phyloP scores from a whole-genome alignment of 2,329 filamentous ascomycete species.

The Beauveria varroae region DNA sequence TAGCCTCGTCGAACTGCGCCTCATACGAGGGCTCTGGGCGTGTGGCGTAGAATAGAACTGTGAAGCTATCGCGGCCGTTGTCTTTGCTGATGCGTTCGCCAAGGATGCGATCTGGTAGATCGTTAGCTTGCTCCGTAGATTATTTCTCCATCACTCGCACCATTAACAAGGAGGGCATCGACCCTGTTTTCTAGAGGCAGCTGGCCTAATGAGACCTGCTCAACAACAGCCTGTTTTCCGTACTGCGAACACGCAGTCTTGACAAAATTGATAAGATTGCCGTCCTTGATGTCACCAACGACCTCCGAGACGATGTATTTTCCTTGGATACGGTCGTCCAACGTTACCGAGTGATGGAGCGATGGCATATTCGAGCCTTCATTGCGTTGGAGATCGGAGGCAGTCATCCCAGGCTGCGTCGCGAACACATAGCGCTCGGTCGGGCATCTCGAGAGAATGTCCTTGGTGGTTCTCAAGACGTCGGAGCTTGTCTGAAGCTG shows the following conservation, averaged over 20 bases:
- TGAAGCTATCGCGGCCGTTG: slow-evolving; percentile 47
- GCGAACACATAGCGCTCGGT: slow-evolving; percentile 72
- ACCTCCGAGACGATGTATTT: slow-evolving; percentile 50
- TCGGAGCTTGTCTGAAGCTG: slow-evolving; percentile 44
- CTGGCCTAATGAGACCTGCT: slow-evolving; percentile 33
- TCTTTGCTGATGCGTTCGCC: slow-evolving; percentile 37
- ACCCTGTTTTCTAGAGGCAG: slow-evolving; percentile 35
- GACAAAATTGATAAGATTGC: slow-evolving; percentile 37
- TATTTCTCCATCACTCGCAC: slow-evolving; percentile 24
- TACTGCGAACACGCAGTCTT: slow-evolving; percentile 35
- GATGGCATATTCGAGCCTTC: slow-evolving; percentile 45
- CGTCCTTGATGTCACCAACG: slow-evolving; percentile 38
- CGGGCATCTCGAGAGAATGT: slow-evolving; percentile 59
- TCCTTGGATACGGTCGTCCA: slow-evolving; percentile 27
- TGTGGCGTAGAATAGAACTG: slow-evolving; percentile 67
- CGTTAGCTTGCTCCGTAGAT: slow-evolving; percentile 7
- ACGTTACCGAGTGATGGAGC: slow-evolving; percentile 35
- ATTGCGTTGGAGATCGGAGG: slow-evolving; percentile 54
- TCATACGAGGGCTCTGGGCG: slow-evolving; percentile 54
- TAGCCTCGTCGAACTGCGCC: slow-evolving; percentile 50
- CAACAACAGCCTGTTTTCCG: slow-evolving; percentile 30
- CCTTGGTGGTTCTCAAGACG: slow-evolving; percentile 34
- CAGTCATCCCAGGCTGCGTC: slow-evolving; percentile 66
- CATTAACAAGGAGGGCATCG: slow-evolving; percentile 38
- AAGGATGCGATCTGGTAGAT: slow-evolving; percentile 42